phyloP scores from a whole-genome alignment of 2,329 filamentous ascomycete species.

The Sclerotiophoma versabilis region DNA sequence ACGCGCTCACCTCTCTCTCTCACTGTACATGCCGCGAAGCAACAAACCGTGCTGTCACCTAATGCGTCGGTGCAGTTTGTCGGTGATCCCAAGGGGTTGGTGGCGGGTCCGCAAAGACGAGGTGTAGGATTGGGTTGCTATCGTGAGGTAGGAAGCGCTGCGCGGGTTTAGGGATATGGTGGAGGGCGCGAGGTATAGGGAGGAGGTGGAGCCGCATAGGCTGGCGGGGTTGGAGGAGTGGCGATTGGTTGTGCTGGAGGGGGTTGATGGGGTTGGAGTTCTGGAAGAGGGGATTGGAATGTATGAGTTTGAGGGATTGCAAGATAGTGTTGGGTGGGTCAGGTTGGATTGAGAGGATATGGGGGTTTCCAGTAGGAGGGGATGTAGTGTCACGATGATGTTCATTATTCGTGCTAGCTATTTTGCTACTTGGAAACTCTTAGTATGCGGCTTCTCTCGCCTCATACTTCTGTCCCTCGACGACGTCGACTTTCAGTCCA shows the following conservation, averaged over 20 bases:
- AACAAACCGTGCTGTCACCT: neutral
- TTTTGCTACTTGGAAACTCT: neutral
- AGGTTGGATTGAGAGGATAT: neutral
- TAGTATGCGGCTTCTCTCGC: constrained; percentile 61
- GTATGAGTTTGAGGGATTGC: neutral
- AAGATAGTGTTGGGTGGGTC: neutral
- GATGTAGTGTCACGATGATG: neutral
- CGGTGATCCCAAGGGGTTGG: neutral
- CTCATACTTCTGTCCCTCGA: constrained; percentile 56
- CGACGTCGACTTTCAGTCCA: constrained; percentile 56
- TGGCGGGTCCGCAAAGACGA: constrained; percentile 1
- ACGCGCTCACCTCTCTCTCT: constrained; percentile 12
- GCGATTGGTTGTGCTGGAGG: constrained; percentile 19
- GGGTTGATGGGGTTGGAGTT: neutral
- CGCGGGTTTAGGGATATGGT: constrained; percentile 23
- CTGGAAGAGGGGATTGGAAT: neutral
- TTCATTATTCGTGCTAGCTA: constrained; percentile 1
- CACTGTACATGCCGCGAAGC: constrained; percentile 27
- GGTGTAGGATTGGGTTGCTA: constrained; percentile 18
- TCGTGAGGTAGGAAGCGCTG: constrained; percentile 16
- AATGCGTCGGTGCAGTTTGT: neutral
- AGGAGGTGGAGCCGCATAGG: constrained; percentile 15
- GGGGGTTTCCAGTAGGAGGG: neutral
- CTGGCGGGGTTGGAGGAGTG: constrained; percentile 21
- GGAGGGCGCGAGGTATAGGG: constrained; percentile 15